Percentiles rank a stretch among this genome's conserved stretches.
phyloP scores from a whole-genome alignment of 768 basidiomycete species.

The Amanita exitialis region DNA sequence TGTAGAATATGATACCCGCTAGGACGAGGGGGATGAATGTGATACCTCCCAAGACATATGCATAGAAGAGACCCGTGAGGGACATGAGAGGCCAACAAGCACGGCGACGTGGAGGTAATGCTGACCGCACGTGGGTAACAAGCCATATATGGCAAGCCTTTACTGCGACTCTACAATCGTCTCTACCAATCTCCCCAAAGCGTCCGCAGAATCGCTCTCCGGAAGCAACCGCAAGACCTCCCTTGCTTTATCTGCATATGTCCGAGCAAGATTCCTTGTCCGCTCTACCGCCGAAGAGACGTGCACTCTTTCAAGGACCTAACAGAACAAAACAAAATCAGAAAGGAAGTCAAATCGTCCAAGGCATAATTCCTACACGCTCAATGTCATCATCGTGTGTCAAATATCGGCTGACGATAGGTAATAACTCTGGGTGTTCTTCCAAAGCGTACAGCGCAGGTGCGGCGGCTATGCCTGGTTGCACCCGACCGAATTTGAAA shows the following conservation, averaged over 20 bases:
- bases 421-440: slow-evolving; percentile 66
- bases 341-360: neutral
- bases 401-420: slow-evolving; percentile 76
- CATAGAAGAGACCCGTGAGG: slow-evolving; percentile 63
- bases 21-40: slow-evolving; percentile 81
- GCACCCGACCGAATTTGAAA: slow-evolving; percentile 37
- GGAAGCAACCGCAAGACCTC: slow-evolving; percentile 64
- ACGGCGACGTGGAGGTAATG: neutral
- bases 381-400: slow-evolving; percentile 71
- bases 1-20: slow-evolving; percentile 43
- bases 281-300: slow-evolving; percentile 68
- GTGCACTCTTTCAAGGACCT: slow-evolving; percentile 64
- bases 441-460: slow-evolving; percentile 84
- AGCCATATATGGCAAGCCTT: neutral
- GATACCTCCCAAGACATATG: slow-evolving; percentile 83
- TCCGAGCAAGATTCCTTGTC: slow-evolving; percentile 65
- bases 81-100: slow-evolving; percentile 34
- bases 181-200: slow-evolving; percentile 64
- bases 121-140: neutral
- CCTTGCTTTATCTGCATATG: slow-evolving; percentile 70
- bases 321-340: neutral
- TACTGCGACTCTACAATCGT: slow-evolving; percentile 37
- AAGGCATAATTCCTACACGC: slow-evolving; percentile 34
- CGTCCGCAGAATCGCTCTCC: slow-evolving; percentile 68
- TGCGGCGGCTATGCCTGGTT: slow-evolving; percentile 50